Evolutionary conservation across 305 asterid species (phyloP).

Genomic region (Andrographis paniculata): DNA sequence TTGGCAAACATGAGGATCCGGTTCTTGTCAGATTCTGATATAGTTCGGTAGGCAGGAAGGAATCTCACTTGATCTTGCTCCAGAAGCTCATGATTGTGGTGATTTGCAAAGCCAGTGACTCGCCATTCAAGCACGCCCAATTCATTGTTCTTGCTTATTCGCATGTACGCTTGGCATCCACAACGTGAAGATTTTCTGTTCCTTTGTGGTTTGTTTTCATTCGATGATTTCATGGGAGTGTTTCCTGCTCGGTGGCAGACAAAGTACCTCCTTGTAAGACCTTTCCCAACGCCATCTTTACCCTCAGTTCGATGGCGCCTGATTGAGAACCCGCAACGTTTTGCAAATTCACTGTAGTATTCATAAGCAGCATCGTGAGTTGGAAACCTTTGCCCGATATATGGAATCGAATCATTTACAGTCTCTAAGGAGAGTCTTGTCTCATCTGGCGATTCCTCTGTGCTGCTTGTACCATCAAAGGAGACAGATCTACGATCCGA

Average conservation of each 20-base stretch:
- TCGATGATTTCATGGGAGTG: conserved; percentile 62
- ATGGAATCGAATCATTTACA: conserved; percentile 52
- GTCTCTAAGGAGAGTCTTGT: conserved; percentile 55
- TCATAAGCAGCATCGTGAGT: conserved; percentile 90
- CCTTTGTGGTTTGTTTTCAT: conserved; percentile 72
- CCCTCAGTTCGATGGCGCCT: conserved; percentile 94
- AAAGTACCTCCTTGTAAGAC: conserved; percentile 88
- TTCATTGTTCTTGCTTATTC: conserved; percentile 79
- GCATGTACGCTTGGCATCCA: conserved; percentile 96
- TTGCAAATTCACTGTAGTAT: conserved; percentile 77
- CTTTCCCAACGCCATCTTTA: conserved; percentile 91
- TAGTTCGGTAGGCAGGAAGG: conserved; percentile 94
- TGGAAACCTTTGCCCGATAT: conserved; percentile 68
- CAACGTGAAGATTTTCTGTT: conserved; percentile 90
- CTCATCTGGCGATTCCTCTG: conserved; percentile 82
- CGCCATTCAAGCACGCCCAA: conserved; percentile 85
- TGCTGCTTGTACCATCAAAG: conserved; percentile 72
- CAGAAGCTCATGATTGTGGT: conserved; percentile 91
- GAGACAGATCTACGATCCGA: conserved; percentile 84
- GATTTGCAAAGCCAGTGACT: conserved; percentile 78
- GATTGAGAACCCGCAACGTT: conserved; percentile 84
- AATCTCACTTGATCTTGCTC: conserved; percentile 96
- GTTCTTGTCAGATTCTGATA: conserved; percentile 79
- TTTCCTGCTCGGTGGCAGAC: conserved; percentile 98
- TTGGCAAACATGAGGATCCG: conserved; percentile 93